phyloP scores from a whole-genome alignment of 768 basidiomycete species.

The Trametes maxima region DNA sequence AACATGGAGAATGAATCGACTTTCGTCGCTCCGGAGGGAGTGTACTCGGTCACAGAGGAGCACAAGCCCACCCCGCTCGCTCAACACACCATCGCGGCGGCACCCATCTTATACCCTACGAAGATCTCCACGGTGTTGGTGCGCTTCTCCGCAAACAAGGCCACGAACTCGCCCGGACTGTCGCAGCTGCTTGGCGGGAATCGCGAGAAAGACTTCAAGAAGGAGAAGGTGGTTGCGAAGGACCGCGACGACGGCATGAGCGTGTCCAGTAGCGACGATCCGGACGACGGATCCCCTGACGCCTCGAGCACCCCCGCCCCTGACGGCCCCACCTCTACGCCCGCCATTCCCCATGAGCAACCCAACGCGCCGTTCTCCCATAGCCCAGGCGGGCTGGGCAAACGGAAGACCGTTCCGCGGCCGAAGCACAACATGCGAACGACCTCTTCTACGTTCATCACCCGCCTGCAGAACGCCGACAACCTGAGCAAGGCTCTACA shows the following conservation, averaged over 20 bases:
- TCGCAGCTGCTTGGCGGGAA: conserved; percentile 69
- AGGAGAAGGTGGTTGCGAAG: conserved; percentile 31
- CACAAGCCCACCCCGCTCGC: conserved; percentile 64
- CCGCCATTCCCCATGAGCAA: conserved; percentile 44
- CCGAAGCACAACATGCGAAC: conserved; percentile 93
- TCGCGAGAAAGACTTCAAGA: conserved; percentile 53
- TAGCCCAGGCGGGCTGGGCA: conserved; percentile 48
- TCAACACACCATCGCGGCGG: conserved; percentile 37
- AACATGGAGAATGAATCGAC: conserved; percentile 81
- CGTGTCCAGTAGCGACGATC: conserved; percentile 81
- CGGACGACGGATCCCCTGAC: conserved; percentile 56
- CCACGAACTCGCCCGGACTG: conserved; percentile 58
- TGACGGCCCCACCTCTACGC: conserved; percentile 34
- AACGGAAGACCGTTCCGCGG: conserved; percentile 63
- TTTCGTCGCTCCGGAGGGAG: conserved; percentile 88
- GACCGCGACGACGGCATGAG: conserved; percentile 60
- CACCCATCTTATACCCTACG: conserved; percentile 53
- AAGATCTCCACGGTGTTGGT: conserved; percentile 63
- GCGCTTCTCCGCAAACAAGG: conserved; percentile 61
- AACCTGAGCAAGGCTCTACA: conserved; percentile 71
- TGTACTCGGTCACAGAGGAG: conserved; percentile 87
- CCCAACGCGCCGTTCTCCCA: conserved; percentile 65
- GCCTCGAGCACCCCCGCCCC: conserved; percentile 31
- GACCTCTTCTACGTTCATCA: conserved; percentile 91
- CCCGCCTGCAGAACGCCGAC: conserved; percentile 80